phyloP scores from a whole-genome alignment of 306 rosid species.

The Luffa aegyptiaca region DNA sequence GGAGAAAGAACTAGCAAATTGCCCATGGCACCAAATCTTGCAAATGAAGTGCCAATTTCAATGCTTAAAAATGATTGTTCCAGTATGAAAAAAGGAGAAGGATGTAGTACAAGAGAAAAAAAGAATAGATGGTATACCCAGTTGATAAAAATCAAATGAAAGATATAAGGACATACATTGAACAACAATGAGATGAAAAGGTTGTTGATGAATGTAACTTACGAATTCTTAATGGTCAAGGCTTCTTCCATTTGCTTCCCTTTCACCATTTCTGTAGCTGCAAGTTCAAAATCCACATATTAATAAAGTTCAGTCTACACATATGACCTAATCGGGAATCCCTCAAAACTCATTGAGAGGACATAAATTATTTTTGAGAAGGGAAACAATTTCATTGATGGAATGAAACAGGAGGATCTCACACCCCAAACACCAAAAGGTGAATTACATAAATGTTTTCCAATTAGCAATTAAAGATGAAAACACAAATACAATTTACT shows the following conservation, averaged over 20 bases:
- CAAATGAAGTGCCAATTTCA: background rate
- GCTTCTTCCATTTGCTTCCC: constrained; percentile 84
- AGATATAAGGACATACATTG: background rate
- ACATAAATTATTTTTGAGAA: background rate
- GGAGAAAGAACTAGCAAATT: background rate
- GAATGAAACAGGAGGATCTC: no score
- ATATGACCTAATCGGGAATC: background rate
- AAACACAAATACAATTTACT: background rate
- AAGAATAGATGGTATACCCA: background rate
- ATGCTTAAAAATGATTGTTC: background rate
- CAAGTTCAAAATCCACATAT: constrained; percentile 16
- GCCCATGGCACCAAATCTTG: background rate
- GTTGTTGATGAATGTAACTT: constrained; percentile 10
- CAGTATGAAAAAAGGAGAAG: background rate
- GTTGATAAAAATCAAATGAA: background rate
- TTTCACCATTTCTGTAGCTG: constrained; percentile 97
- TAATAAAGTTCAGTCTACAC: background rate
- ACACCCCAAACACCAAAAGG: no score
- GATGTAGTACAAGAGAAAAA: background rate
- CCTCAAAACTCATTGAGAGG: background rate
- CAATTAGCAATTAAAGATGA: no score
- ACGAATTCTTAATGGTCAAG: constrained; percentile 66
- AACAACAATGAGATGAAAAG: background rate
- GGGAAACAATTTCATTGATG: no score
- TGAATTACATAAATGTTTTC: no score